These are phyloP conservation scores for Cadophora sp. DNA, from an alignment of 2,329 filamentous ascomycete genomes.

Conservation along the genomic window DNA sequence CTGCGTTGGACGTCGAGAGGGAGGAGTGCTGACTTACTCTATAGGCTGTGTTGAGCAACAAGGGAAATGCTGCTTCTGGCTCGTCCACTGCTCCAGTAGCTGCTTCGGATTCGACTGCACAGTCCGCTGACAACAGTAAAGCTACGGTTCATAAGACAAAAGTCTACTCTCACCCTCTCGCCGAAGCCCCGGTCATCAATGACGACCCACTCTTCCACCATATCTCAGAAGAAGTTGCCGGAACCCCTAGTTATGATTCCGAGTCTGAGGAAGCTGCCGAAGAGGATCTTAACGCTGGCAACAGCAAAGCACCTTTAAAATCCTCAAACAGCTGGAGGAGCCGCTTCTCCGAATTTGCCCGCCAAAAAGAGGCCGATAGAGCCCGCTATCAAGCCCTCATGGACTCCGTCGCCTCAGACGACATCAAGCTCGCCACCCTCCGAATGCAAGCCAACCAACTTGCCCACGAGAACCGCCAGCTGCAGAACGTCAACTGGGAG, in stretches of 20 bases:
- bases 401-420: background rate
- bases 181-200: background rate
- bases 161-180: background rate
- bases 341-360: background rate
- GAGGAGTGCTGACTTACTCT: background rate
- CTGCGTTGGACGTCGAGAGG: background rate
- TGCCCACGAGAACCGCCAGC: background rate
- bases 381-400: background rate
- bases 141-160: background rate
- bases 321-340: background rate
- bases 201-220: background rate
- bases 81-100: background rate
- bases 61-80: background rate
- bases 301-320: background rate
- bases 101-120: background rate
- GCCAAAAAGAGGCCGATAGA: background rate
- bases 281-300: background rate
- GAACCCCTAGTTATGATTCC: background rate
- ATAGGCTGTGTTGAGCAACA: background rate
- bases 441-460: background rate
- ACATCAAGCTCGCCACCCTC: background rate
- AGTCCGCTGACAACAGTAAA: background rate
- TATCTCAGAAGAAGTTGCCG: background rate
- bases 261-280: background rate
- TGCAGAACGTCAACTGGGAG: background rate